Evolutionary conservation across 2,329 filamentous ascomycete genomes (phyloP).

Genomic region (Myriosclerotinia curreyana): DNA sequence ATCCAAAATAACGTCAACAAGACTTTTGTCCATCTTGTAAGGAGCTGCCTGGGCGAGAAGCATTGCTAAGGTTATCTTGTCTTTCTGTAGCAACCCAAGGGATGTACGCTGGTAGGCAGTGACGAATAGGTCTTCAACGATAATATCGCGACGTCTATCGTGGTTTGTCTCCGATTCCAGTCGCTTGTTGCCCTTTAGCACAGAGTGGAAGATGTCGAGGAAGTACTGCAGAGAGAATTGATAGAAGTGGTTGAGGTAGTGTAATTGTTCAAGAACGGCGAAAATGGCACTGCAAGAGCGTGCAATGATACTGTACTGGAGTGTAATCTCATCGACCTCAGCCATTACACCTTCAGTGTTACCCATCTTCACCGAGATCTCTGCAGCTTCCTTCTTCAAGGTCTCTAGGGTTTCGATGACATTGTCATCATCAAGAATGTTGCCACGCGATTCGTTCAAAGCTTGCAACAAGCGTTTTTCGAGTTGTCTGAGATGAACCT

Average conservation of each 20-base stretch:
- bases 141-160: constrained; percentile 78
- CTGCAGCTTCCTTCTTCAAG: constrained; percentile 93
- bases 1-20: constrained; percentile 86
- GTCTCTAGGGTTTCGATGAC: constrained; percentile 98
- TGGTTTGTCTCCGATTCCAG: constrained; percentile 70
- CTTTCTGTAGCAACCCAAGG: constrained; percentile 85
- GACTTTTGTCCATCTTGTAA: constrained; percentile 86
- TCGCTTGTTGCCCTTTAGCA: constrained; percentile 76
- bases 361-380: constrained; percentile 93
- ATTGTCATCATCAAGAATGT: constrained; percentile 96
- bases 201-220: constrained; percentile 92
- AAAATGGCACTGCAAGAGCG: constrained; percentile 96
- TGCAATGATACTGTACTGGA: constrained; percentile 90
- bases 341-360: constrained; percentile 98
- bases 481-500: constrained; percentile 91
- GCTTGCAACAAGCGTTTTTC: constrained; percentile 93
- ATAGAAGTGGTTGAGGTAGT: constrained; percentile 99
- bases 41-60: constrained; percentile 94
- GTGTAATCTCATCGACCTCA: constrained; percentile 93
- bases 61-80: constrained; percentile 91
- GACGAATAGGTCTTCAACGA: constrained; percentile 87
- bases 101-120: constrained; percentile 93
- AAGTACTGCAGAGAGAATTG: constrained; percentile 99
- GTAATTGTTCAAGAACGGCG: constrained; percentile 91
- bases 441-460: constrained; percentile 94